Evolutionary conservation across 2,329 filamentous ascomycete genomes (phyloP).

Genomic region (Clarireedia homoeocarpa): DNA sequence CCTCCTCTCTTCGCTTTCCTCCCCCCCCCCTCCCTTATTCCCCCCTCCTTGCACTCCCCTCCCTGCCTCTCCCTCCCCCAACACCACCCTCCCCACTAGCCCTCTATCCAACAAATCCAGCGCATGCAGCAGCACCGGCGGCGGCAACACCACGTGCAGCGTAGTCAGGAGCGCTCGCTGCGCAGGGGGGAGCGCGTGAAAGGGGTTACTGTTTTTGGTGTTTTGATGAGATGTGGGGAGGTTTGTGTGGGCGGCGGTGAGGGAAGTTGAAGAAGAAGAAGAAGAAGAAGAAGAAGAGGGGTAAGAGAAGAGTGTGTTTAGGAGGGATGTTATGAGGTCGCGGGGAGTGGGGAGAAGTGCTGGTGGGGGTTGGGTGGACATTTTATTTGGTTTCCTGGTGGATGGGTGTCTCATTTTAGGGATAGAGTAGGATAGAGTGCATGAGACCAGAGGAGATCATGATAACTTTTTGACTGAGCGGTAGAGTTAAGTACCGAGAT

Average conservation of each 20-base stretch:
- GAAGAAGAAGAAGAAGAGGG: neutral
- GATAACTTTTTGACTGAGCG: too few species aligned
- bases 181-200: constrained; percentile 15
- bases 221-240: neutral
- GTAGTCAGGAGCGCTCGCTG: constrained; percentile 40
- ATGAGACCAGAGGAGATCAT: too few species aligned
- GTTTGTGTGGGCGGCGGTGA: too few species aligned
- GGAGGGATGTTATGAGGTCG: constrained; percentile 24
- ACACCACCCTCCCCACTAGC: constrained; percentile 53
- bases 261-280: neutral
- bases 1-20: constrained; percentile 5
- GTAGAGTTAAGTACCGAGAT: too few species aligned
- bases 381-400: neutral
- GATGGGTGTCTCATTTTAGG: neutral
- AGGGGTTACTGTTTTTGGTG: constrained; percentile 12
- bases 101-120: constrained; percentile 79
- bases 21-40: neutral
- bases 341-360: constrained; percentile 22
- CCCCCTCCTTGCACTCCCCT: too few species aligned
- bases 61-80: constrained; percentile 1
- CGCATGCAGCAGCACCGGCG: constrained; percentile 65
- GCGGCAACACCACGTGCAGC: constrained; percentile 74
- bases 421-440: too few species aligned
- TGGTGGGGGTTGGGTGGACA: neutral
- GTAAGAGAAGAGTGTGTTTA: constrained; percentile 20